Conservation (phyloP, 768 basidiomycete species). For the Daedaleopsis sinensis region DNA sequence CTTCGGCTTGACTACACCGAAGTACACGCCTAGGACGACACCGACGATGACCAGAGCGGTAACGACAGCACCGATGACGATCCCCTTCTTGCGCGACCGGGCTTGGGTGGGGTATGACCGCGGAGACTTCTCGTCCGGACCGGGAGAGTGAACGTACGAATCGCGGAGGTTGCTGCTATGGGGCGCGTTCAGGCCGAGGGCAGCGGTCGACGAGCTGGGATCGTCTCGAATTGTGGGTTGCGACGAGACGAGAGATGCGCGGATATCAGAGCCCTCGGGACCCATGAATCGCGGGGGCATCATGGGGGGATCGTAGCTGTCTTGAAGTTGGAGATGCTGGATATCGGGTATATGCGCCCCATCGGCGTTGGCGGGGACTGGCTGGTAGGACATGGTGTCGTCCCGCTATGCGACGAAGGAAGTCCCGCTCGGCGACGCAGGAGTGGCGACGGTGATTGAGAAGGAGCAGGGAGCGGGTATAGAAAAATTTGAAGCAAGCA, state of each 20-base stretch:
- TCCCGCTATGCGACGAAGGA: constrained; percentile 1
- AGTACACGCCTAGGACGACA: constrained; percentile 71
- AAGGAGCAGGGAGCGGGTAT: not conserved
- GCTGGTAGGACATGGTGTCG: constrained; percentile 18
- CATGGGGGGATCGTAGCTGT: constrained; percentile 34
- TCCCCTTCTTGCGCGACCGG: constrained; percentile 40
- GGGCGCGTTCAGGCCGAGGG: constrained; percentile 44
- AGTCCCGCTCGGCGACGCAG: no score
- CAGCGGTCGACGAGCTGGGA: constrained; percentile 55
- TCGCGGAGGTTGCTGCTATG: constrained; percentile 16
- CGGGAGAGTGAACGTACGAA: constrained; percentile 33
- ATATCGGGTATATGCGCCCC: constrained; percentile 26
- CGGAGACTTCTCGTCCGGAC: constrained; percentile 64
- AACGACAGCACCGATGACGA: constrained; percentile 47
- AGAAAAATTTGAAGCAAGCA: no score
- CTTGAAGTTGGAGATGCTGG: constrained; percentile 36
- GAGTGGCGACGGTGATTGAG: not conserved
- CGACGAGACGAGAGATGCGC: constrained; percentile 62
- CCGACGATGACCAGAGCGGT: constrained; percentile 52
- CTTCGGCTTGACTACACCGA: constrained; percentile 58
- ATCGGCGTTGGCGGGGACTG: constrained; percentile 12
- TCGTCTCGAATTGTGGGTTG: constrained; percentile 42
- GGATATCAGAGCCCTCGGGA: constrained; percentile 46
- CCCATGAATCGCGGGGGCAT: constrained; percentile 67
- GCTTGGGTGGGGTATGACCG: constrained; percentile 40